Conservation (phyloP, 2,329 filamentous ascomycete species). For the Pleurostoma richardsiae region DNA sequence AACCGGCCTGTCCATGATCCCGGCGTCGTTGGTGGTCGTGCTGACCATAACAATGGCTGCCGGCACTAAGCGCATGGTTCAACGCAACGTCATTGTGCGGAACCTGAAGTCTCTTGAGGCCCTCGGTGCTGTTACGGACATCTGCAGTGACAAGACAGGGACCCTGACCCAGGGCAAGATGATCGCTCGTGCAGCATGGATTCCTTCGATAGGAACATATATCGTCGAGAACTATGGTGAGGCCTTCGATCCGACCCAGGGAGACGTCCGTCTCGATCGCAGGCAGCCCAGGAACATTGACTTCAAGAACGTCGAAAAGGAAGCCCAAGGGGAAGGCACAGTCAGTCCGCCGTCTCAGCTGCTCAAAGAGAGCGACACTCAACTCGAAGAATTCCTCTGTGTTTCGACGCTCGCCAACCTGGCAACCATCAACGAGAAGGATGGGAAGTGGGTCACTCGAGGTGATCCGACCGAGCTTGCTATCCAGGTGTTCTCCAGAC, state of each 20-base stretch:
- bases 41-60: constrained; percentile 64
- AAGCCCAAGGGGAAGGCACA: background rate
- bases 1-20: constrained; percentile 56
- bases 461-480: constrained; percentile 64
- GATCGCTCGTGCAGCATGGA: constrained; percentile 54
- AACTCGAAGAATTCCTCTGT: constrained; percentile 45
- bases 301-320: background rate
- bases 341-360: background rate
- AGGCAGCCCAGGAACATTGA: background rate
- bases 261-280: constrained; percentile 19
- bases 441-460: constrained; percentile 47
- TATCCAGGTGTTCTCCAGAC: constrained; percentile 61
- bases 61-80: constrained; percentile 39
- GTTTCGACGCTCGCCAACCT: constrained; percentile 57
- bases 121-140: constrained; percentile 46
- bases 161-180: constrained; percentile 62
- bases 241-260: constrained; percentile 52
- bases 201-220: constrained; percentile 52
- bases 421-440: constrained; percentile 46
- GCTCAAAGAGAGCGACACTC: constrained; percentile 20
- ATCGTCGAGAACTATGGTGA: constrained; percentile 49
- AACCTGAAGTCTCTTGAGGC: constrained; percentile 51
- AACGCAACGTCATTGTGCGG: constrained; percentile 51
- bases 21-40: constrained; percentile 58
- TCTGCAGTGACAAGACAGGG: constrained; percentile 63